phyloP scores from a whole-genome alignment of 495 filamentous ascomycete species.

The Xylaria scruposa region DNA sequence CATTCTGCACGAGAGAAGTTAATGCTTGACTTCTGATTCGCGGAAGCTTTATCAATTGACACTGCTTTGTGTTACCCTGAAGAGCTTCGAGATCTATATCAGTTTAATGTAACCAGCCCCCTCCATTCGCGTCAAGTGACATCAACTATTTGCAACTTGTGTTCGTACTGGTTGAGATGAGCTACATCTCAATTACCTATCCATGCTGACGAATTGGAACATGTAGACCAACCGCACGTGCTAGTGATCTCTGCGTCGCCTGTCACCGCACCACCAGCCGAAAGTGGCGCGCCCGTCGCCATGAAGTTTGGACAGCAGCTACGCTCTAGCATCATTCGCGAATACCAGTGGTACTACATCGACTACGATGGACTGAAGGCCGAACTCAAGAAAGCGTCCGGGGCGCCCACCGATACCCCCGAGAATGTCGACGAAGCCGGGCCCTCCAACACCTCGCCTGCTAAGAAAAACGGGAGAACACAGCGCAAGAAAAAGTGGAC shows the following conservation, averaged over 20 bases:
- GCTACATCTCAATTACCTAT: not conserved
- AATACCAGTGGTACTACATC: slow-evolving; percentile 97
- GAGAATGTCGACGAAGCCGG: slow-evolving; percentile 49
- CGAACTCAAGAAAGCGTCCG: slow-evolving; percentile 77
- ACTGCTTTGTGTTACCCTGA: not conserved
- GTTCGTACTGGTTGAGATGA: not conserved
- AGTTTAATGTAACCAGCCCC: not conserved
- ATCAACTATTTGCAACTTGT: not conserved
- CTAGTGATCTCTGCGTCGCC: not conserved
- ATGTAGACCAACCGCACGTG: not conserved
- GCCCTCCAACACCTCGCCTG: slow-evolving; percentile 27
- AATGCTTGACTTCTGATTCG: not conserved
- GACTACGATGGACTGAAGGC: slow-evolving; percentile 92
- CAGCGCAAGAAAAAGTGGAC: slow-evolving; percentile 73
- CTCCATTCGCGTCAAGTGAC: not conserved
- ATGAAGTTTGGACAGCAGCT: slow-evolving; percentile 97
- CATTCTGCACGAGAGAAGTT: not conserved
- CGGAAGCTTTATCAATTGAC: not conserved
- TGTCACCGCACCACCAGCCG: not conserved
- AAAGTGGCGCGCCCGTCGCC: slow-evolving; percentile 45
- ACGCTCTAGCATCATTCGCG: slow-evolving; percentile 88
- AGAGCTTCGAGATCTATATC: not conserved
- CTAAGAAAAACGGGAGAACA: slow-evolving; percentile 58
- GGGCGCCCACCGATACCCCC: slow-evolving; percentile 45
- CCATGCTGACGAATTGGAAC: not conserved